Conservation (phyloP, 352 stramenopile genomes). For the Phytophthora fragariae region DNA sequence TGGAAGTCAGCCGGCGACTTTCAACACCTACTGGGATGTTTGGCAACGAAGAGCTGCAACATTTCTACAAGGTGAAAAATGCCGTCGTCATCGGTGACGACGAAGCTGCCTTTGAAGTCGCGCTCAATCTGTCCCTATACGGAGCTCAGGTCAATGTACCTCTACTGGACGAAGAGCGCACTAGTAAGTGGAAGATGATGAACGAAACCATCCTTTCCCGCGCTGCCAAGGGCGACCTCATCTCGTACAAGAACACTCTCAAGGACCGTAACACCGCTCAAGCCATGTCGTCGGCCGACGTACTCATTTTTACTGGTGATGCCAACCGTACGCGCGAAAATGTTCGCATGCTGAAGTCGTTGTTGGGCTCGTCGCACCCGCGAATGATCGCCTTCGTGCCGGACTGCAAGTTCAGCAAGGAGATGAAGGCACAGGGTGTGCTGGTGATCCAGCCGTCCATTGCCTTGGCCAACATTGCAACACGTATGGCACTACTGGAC, state of each 20-base stretch:
- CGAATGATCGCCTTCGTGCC: constrained; percentile 67
- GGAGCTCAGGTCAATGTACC: constrained; percentile 68
- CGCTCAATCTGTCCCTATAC: constrained; percentile 67
- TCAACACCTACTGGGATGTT: constrained; percentile 18
- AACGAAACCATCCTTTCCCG: constrained; percentile 62
- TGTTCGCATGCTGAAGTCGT: constrained; percentile 51
- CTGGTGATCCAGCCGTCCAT: constrained; percentile 74
- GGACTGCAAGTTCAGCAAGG: constrained; percentile 51
- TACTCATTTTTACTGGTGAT: constrained; percentile 72
- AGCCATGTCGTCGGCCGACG: constrained; percentile 54
- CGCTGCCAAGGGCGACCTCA: constrained; percentile 62
- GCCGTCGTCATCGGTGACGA: constrained; percentile 71
- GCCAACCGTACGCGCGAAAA: constrained; percentile 55
- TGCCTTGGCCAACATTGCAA: constrained; percentile 68
- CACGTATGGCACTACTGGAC: constrained; percentile 70
- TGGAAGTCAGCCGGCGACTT: constrained; percentile 21
- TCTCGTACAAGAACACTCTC: constrained; percentile 75
- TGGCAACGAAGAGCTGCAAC: constrained; percentile 49
- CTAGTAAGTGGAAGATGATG: constrained; percentile 66
- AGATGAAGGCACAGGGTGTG: constrained; percentile 62
- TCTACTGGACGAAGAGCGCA: constrained; percentile 61
- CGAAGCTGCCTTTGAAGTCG: constrained; percentile 65
- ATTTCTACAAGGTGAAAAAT: constrained; percentile 49
- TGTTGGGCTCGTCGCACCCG: constrained; percentile 46
- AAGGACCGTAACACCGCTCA: constrained; percentile 45